Conservation (phyloP, 345 rosid species). For the Murraya koenigii region DNA sequence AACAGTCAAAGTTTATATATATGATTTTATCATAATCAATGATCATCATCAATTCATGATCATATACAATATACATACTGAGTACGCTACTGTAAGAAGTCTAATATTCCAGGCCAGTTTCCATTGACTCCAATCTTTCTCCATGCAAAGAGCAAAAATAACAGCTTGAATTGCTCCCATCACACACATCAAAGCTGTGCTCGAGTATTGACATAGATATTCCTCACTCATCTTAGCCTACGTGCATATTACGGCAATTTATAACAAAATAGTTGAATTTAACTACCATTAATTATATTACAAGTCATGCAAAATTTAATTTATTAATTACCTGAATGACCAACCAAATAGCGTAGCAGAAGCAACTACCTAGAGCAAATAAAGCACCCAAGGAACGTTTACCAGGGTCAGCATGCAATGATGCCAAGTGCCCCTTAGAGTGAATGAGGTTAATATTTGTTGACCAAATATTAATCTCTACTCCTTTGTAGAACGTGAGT, state of each 20-base stretch:
- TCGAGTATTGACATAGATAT: conserved; percentile 44
- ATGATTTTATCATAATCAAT: no score
- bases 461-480: conserved; percentile 28
- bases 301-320: not conserved
- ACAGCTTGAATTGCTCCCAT: conserved; percentile 46
- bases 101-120: conserved; percentile 56
- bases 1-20: not conserved
- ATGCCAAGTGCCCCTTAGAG: not conserved
- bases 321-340: conserved; percentile 40
- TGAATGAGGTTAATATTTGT: conserved; percentile 35
- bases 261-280: not conserved
- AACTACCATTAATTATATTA: not conserved
- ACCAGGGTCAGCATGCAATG: not conserved
- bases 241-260: not conserved
- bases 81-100: conserved; percentile 40
- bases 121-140: conserved; percentile 52
- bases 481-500: conserved; percentile 57
- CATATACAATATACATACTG: conserved; percentile 18
- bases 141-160: conserved; percentile 34
- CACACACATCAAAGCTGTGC: conserved; percentile 43
- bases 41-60: not conserved
- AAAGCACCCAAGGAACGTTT: conserved; percentile 25
- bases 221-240: conserved; percentile 45
- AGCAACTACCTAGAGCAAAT: conserved; percentile 26
- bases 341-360: conserved; percentile 32